Evolutionary conservation across 257 asterid genomes (phyloP).

Genomic region (Fraxinus pennsylvanica): DNA sequence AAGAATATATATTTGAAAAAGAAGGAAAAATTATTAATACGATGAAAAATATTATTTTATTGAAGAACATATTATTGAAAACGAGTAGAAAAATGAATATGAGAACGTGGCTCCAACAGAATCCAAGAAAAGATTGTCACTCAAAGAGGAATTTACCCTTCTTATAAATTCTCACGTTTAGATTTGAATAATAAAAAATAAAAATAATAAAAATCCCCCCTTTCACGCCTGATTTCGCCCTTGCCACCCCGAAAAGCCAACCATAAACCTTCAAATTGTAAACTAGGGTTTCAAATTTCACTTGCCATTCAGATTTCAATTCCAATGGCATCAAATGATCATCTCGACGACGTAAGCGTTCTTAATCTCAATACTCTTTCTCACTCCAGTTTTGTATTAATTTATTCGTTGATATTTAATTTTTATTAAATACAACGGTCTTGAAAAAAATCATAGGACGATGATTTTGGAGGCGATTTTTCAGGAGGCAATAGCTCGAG

Average conservation of each 20-base stretch:
- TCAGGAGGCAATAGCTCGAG: conserved; percentile 40
- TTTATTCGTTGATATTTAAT: neutral
- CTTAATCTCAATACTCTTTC: neutral
- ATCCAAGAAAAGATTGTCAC: no score
- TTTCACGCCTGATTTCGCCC: no score
- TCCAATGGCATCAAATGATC: conserved; percentile 61
- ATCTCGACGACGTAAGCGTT: conserved; percentile 59
- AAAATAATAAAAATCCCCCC: no score
- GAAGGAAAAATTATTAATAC: no score
- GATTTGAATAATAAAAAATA: no score
- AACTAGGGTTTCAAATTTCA: conserved; percentile 34
- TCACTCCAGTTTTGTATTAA: neutral
- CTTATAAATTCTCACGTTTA: no score
- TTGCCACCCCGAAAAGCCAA: neutral
- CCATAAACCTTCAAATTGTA: neutral
- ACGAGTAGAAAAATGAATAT: no score
- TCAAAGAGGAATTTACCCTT: no score
- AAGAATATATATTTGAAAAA: no score
- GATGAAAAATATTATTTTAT: no score
- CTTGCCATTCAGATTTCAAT: conserved; percentile 7
- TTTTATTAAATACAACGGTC: neutral
- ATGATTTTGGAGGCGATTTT: conserved; percentile 49
- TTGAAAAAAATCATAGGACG: neutral
- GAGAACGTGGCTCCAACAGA: no score
- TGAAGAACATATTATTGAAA: no score